These are phyloP conservation scores for rapeseed (Brassica napus) DNA, from an alignment of 345 rosid genomes.

Conservation along the genomic window DNA sequence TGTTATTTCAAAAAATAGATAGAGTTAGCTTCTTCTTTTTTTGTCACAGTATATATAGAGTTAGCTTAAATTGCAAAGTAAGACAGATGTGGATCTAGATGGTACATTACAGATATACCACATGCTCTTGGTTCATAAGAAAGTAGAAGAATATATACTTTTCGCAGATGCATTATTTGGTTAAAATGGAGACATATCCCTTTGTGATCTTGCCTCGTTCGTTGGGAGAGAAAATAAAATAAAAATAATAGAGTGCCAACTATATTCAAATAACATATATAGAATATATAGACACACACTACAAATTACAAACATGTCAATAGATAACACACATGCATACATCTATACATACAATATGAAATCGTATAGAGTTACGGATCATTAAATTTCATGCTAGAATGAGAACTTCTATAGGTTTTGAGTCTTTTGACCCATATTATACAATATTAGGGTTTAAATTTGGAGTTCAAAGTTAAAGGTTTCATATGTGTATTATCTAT, in stretches of 20 bases:
- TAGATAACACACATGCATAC: neutral
- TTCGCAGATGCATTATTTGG: constrained; percentile 33
- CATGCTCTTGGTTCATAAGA: constrained; percentile 43
- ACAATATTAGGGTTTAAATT: constrained; percentile 1
- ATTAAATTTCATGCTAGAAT: neutral
- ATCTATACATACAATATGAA: neutral
- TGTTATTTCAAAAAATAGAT: neutral
- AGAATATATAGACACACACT: neutral
- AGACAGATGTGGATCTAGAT: constrained; percentile 45
- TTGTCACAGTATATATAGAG: neutral
- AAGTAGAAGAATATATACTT: constrained; percentile 42
- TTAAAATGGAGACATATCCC: constrained; percentile 21
- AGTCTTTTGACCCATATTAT: constrained; percentile 16
- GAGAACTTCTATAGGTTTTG: constrained; percentile 2
- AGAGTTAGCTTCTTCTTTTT: too few species aligned
- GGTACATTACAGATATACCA: constrained; percentile 46
- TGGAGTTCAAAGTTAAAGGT: constrained; percentile 4
- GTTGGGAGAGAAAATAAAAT: constrained; percentile 8
- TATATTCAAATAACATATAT: neutral
- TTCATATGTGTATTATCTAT: neutral
- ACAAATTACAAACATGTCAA: neutral
- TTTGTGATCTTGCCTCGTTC: constrained; percentile 26
- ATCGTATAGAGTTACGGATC: neutral
- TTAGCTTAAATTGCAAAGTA: constrained; percentile 24
- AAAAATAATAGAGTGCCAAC: neutral